Evolutionary conservation across 164 flowering plant genomes (phyloP).

Genomic region (Vitis cinerea): DNA sequence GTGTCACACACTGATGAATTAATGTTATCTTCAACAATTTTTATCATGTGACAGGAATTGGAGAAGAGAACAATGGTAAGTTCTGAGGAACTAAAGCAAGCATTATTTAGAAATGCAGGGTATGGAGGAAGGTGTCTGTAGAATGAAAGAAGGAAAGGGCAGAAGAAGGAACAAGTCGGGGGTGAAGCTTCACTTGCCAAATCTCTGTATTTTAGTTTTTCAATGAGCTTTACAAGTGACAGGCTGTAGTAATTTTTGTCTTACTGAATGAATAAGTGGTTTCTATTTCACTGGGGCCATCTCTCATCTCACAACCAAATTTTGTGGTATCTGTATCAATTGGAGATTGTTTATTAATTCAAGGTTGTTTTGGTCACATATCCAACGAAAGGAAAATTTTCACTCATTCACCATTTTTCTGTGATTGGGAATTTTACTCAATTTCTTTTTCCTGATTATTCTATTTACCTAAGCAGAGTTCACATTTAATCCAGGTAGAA

Average conservation of each 20-base stretch:
- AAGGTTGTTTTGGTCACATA: constrained; percentile 1
- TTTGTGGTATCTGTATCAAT: constrained; percentile 2
- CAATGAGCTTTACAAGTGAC: background rate
- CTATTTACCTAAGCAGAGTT: too few species aligned
- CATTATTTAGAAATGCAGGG: constrained; percentile 78
- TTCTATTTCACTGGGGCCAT: background rate
- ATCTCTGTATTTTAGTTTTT: background rate
- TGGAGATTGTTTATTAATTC: background rate
- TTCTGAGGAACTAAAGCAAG: constrained; percentile 78
- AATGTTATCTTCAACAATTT: background rate
- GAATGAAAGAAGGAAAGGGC: constrained; percentile 3
- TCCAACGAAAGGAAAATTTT: background rate
- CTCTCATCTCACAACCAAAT: constrained; percentile 1
- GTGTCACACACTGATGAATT: background rate
- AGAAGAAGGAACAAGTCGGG: background rate
- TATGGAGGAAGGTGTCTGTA: constrained; percentile 82
- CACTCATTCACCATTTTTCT: background rate
- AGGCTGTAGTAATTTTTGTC: background rate
- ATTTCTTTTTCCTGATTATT: too few species aligned
- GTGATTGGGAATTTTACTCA: too few species aligned
- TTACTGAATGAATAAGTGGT: constrained; percentile 4
- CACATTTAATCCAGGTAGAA: too few species aligned
- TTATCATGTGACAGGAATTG: constrained; percentile 37
- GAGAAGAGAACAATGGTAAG: constrained; percentile 42
- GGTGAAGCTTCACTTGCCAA: background rate